Conservation (phyloP, 306 rosid species). For the Fagus sylvatica region DNA sequence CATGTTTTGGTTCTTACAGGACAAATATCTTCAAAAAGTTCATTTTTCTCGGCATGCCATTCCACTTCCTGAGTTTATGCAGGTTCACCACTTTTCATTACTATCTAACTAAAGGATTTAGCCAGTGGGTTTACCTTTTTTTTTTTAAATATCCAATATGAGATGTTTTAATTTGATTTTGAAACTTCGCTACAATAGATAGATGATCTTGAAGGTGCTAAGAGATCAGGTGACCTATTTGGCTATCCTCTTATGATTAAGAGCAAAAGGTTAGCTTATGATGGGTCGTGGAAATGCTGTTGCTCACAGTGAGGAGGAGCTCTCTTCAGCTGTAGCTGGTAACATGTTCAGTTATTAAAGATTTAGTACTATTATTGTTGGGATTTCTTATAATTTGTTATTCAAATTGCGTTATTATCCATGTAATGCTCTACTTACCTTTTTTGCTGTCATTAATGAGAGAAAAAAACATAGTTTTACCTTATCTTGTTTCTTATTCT, state of each 20-base stretch:
- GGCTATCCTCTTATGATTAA: slow-evolving; percentile 95
- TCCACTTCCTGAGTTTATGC: slow-evolving; percentile 74
- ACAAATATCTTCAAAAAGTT: slow-evolving; percentile 80
- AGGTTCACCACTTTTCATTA: slow-evolving; percentile 32
- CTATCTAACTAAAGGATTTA: neutral
- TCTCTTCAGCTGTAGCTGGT: slow-evolving; percentile 67
- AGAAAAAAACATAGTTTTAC: no score
- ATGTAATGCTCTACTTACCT: neutral
- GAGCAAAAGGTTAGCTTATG: slow-evolving; percentile 91
- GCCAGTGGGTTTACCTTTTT: neutral
- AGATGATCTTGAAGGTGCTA: slow-evolving; percentile 69
- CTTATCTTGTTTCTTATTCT: no score
- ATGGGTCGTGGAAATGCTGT: slow-evolving; percentile 95
- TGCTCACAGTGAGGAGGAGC: slow-evolving; percentile 67
- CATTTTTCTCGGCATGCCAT: slow-evolving; percentile 68
- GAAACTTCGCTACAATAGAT: slow-evolving; percentile 45
- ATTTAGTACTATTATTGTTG: neutral
- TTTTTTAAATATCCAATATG: neutral
- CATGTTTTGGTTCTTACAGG: slow-evolving; percentile 39
- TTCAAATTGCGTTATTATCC: neutral
- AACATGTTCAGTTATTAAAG: slow-evolving; percentile 9
- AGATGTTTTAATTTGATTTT: slow-evolving; percentile 9
- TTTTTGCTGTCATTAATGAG: no score
- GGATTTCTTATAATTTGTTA: neutral
- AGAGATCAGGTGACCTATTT: slow-evolving; percentile 68